A percentile compares a stretch with the other conserved stretches of the same genome.
phyloP scores from a whole-genome alignment of 2,329 filamentous ascomycete species.

The Golovinomyces cichoracearum region DNA sequence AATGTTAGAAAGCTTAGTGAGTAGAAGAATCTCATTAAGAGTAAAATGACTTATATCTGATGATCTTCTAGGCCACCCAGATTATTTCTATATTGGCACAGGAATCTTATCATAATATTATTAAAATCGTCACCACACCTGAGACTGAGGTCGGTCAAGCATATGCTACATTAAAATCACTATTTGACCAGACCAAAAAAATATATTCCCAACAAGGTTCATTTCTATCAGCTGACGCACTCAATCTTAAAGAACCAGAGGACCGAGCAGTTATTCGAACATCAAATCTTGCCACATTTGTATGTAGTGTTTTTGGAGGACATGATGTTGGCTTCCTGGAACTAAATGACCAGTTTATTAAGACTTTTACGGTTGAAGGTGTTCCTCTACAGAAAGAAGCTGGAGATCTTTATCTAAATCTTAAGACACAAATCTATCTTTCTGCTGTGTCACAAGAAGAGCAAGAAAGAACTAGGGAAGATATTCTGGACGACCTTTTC shows the following conservation, averaged over 20 bases:
- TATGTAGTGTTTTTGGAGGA: conserved; percentile 35
- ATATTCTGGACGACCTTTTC: conserved; percentile 33
- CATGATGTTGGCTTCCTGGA: conserved; percentile 38
- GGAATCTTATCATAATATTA: conserved; percentile 28
- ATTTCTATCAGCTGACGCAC: conserved; percentile 27
- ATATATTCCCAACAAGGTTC: conserved; percentile 26
- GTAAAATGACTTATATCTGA: conserved; percentile 3
- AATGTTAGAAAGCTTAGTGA: conserved; percentile 33
- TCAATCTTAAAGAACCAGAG: conserved; percentile 23
- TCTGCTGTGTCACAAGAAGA: conserved; percentile 31
- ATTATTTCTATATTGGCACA: conserved; percentile 31
- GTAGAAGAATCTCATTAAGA: conserved; percentile 6
- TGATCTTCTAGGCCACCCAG: conserved; percentile 24
- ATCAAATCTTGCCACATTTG: conserved; percentile 38
- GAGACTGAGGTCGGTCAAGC: conserved; percentile 31
- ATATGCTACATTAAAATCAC: conserved; percentile 32
- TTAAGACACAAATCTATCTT: conserved; percentile 43
- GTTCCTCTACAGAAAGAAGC: conserved; percentile 31
- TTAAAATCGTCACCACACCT: conserved; percentile 28
- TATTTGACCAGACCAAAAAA: conserved; percentile 37
- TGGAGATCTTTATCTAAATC: conserved; percentile 32
- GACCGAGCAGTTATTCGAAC: conserved; percentile 35
- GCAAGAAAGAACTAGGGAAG: conserved; percentile 22
- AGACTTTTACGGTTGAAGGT: conserved; percentile 35
- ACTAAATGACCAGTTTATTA: conserved; percentile 34